phyloP scores from a whole-genome alignment of 768 basidiomycete species.

The Russula sp. region DNA sequence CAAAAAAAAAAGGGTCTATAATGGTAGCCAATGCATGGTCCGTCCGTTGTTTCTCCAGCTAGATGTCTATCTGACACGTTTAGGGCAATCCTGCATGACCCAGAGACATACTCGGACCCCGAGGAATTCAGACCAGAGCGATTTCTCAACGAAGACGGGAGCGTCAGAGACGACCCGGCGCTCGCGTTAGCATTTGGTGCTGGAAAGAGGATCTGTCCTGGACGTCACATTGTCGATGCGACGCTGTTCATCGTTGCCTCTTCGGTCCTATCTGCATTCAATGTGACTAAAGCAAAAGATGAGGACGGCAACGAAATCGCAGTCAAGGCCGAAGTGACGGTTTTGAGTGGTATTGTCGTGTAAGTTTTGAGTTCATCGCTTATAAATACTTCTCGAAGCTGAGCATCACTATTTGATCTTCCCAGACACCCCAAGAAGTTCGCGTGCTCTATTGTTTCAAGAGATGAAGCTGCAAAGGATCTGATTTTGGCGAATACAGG shows the following conservation, averaged over 20 bases:
- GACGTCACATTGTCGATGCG: conserved; percentile 30
- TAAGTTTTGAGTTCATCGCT: not conserved
- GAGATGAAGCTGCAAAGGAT: conserved; percentile 15
- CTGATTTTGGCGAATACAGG: conserved; percentile 2
- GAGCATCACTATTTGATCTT: not conserved
- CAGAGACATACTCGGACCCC: conserved; percentile 25
- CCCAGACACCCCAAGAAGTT: conserved; percentile 17
- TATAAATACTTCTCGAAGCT: not conserved
- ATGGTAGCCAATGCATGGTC: conserved; percentile 21
- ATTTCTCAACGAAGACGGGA: conserved; percentile 23
- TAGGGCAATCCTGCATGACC: conserved; percentile 25
- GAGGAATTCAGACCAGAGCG: conserved; percentile 28
- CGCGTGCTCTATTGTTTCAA: conserved; percentile 15
- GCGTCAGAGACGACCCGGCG: conserved; percentile 17
- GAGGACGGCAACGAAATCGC: conserved; percentile 19
- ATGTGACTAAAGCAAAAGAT: conserved; percentile 25
- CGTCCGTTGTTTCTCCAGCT: not conserved
- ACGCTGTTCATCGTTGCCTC: conserved; percentile 25
- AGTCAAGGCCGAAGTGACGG: not conserved
- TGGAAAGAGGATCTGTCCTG: conserved; percentile 30
- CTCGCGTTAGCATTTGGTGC: conserved; percentile 11
- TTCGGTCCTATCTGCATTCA: conserved; percentile 21
- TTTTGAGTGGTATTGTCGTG: not conserved
- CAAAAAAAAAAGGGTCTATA: conserved; percentile 3
- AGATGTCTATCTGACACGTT: not conserved